These are phyloP conservation scores for Pouteria glomerata DNA, from an alignment of 148 eudicot species.

Conservation along the genomic window DNA sequence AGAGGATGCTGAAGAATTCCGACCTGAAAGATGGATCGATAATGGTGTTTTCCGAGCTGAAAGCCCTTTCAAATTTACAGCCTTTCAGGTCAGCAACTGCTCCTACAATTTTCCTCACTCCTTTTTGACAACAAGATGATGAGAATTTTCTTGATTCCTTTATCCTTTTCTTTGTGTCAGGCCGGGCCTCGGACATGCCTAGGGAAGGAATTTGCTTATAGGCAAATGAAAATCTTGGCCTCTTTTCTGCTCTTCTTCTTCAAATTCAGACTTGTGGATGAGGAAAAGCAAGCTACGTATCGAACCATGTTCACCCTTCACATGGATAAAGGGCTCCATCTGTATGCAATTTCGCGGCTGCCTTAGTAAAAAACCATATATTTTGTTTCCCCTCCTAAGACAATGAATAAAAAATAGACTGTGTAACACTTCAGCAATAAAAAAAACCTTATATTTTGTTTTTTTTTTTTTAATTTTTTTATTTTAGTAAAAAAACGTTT, in stretches of 20 bases:
- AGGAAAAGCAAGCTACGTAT: slow-evolving; percentile 14
- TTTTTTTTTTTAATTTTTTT: too few species aligned
- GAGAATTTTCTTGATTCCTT: not conserved
- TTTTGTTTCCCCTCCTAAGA: too few species aligned
- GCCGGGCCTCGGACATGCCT: slow-evolving; percentile 21
- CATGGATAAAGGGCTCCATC: slow-evolving; percentile 19
- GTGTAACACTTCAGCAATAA: too few species aligned
- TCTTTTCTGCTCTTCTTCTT: slow-evolving; percentile 17
- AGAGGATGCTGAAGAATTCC: slow-evolving; percentile 20
- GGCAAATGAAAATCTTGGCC: slow-evolving; percentile 19
- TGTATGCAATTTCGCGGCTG: slow-evolving; percentile 8
- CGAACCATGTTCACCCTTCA: slow-evolving; percentile 23
- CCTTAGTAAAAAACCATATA: too few species aligned
- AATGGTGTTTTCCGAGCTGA: slow-evolving; percentile 14
- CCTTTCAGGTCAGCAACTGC: slow-evolving; percentile 18
- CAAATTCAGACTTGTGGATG: slow-evolving; percentile 15
- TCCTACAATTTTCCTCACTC: not conserved
- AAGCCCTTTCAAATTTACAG: slow-evolving; percentile 25
- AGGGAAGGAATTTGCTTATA: slow-evolving; percentile 19
- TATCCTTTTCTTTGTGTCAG: not conserved
- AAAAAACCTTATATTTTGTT: too few species aligned
- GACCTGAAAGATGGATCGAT: slow-evolving; percentile 20
- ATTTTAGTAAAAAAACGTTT: too few species aligned
- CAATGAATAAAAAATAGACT: too few species aligned
- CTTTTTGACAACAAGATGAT: not conserved